phyloP scores from a whole-genome alignment of 2,329 filamentous ascomycete species.

The Colletotrichum tropicicola region DNA sequence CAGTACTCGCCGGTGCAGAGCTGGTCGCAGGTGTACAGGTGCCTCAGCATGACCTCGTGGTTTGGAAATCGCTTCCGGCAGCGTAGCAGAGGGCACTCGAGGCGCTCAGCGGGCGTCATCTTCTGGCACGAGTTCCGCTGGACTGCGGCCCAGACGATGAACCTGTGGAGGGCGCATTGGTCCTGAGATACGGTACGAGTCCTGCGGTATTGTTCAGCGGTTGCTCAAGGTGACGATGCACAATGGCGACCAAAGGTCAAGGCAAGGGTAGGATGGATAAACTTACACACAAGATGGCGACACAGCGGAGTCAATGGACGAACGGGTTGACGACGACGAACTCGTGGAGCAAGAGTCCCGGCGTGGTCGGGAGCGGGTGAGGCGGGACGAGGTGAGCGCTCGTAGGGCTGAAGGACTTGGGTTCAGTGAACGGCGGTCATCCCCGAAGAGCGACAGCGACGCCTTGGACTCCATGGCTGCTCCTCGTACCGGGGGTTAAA shows the following conservation, averaged over 20 bases:
- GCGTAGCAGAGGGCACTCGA: slow-evolving; percentile 60
- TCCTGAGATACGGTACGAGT: slow-evolving; percentile 54
- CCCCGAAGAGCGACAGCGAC: slow-evolving; percentile 36
- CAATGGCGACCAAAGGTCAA: neutral
- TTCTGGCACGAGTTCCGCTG: slow-evolving; percentile 59
- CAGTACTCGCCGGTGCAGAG: slow-evolving; percentile 62
- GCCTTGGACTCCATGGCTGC: slow-evolving; percentile 42
- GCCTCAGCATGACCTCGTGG: slow-evolving; percentile 64
- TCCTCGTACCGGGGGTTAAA: neutral
- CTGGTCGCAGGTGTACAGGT: slow-evolving; percentile 58
- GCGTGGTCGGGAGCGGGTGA: slow-evolving; percentile 40
- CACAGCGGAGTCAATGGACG: slow-evolving; percentile 32
- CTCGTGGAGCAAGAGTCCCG: slow-evolving; percentile 40
- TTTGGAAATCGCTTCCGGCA: slow-evolving; percentile 59
- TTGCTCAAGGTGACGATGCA: neutral
- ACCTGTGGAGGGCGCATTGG: slow-evolving; percentile 62
- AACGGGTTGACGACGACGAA: slow-evolving; percentile 35
- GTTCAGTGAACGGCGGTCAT: slow-evolving; percentile 34
- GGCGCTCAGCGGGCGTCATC: slow-evolving; percentile 57
- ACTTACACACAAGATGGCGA: slow-evolving; percentile 46
- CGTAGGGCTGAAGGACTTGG: slow-evolving; percentile 42
- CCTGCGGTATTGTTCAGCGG: slow-evolving; percentile 39
- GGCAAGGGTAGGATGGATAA: neutral
- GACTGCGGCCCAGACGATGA: slow-evolving; percentile 65
- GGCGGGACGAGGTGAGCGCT: slow-evolving; percentile 42